phyloP scores from a whole-genome alignment of 768 basidiomycete genomes.

The Mycena floridula region DNA sequence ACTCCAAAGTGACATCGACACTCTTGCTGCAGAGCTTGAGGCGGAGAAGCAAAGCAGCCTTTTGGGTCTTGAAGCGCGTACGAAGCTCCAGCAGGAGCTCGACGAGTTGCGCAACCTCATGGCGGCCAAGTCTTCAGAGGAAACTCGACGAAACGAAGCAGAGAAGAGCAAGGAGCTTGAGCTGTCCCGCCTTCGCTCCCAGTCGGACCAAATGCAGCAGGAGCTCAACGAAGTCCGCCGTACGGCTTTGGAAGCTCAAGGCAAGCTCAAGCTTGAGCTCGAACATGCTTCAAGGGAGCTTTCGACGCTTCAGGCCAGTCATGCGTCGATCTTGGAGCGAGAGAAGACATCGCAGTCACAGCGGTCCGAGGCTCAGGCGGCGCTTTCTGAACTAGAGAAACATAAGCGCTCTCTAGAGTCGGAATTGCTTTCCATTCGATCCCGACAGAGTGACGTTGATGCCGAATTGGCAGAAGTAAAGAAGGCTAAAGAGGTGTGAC shows the following conservation, averaged over 20 bases:
- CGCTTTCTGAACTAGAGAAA: conserved; percentile 59
- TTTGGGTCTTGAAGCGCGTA: conserved; percentile 39
- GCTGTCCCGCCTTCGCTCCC: conserved; percentile 61
- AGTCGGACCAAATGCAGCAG: conserved; percentile 54
- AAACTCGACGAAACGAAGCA: conserved; percentile 74
- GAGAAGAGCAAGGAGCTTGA: conserved; percentile 88
- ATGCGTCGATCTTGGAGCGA: conserved; percentile 58
- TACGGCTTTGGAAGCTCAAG: conserved; percentile 57
- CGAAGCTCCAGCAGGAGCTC: conserved; percentile 73
- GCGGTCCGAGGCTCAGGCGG: conserved; percentile 40
- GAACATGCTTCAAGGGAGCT: conserved; percentile 61
- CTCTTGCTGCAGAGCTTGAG: conserved; percentile 54
- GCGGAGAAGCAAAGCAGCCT: conserved; percentile 49
- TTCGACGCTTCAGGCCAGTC: conserved; percentile 48
- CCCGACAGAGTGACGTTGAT: conserved; percentile 64
- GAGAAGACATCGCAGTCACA: conserved; percentile 48
- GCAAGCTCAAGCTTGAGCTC: conserved; percentile 69
- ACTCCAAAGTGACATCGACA: conserved; percentile 64
- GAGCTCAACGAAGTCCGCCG: conserved; percentile 65
- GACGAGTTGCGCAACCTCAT: conserved; percentile 82
- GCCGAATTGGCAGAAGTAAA: conserved; percentile 52
- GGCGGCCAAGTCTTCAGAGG: conserved; percentile 83
- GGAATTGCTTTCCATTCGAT: conserved; percentile 63
- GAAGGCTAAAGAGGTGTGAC: conserved; percentile 69
- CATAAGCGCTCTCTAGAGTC: conserved; percentile 61